Conservation (phyloP, 495 filamentous ascomycete genomes). For the Penicillium simplicissimum region DNA sequence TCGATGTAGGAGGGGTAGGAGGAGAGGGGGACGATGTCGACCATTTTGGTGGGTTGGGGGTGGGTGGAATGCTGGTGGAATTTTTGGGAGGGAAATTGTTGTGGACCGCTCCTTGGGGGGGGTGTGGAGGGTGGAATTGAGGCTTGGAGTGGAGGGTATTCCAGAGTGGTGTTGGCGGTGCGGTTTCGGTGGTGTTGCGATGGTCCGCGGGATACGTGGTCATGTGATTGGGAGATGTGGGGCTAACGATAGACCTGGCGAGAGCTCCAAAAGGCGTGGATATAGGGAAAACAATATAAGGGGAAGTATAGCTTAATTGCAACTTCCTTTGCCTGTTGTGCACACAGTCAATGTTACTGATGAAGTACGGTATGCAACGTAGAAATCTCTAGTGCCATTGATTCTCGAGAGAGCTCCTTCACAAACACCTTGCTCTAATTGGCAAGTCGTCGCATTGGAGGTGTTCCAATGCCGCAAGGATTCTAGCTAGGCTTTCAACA, state of each 20-base stretch:
- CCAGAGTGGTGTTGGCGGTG: neutral
- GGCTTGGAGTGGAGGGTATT: neutral
- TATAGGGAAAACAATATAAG: too few relatives aligned
- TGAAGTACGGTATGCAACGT: too few relatives aligned
- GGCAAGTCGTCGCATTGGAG: too few relatives aligned
- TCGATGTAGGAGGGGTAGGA: conserved; percentile 54
- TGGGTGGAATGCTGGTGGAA: neutral
- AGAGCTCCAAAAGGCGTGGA: too few relatives aligned
- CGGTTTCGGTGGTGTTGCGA: neutral
- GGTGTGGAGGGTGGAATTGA: neutral
- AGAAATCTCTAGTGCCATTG: too few relatives aligned
- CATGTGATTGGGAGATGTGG: conserved; percentile 4
- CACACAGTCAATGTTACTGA: too few relatives aligned
- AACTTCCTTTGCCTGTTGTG: too few relatives aligned
- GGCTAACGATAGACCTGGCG: neutral
- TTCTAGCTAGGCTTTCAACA: too few relatives aligned
- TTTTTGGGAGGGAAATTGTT: neutral
- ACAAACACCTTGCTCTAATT: too few relatives aligned
- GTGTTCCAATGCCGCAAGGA: too few relatives aligned
- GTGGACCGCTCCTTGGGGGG: neutral
- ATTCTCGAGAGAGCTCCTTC: too few relatives aligned
- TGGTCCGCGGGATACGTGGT: neutral
- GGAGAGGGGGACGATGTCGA: conserved; percentile 53
- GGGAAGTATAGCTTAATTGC: too few relatives aligned
- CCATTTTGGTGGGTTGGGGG: conserved; percentile 37